phyloP scores from a whole-genome alignment of 192 early-diverging fungal genomes.

The Dimargaris cristalligena region DNA sequence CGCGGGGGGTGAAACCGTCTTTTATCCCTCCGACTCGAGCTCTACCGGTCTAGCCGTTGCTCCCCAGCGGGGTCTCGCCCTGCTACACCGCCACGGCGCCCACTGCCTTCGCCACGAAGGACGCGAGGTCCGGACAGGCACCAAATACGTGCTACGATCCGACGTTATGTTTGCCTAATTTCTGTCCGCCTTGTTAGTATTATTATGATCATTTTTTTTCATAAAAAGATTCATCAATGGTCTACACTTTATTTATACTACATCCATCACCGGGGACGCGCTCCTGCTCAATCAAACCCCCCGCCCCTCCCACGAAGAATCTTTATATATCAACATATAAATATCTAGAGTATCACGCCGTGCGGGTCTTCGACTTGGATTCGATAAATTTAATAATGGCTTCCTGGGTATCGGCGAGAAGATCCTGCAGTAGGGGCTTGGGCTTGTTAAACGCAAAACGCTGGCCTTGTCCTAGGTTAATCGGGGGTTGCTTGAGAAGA shows the following conservation, averaged over 20 bases:
- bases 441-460: neutral
- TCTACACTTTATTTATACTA: too few species aligned
- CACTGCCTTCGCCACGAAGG: slow-evolving; percentile 44
- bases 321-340: too few species aligned
- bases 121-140: slow-evolving; percentile 28
- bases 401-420: neutral
- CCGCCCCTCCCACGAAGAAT: too few species aligned
- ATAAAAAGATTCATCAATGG: too few species aligned
- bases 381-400: too few species aligned
- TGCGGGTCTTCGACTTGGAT: too few species aligned
- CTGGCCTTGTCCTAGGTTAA: neutral
- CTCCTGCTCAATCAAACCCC: too few species aligned
- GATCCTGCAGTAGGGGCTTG: neutral
- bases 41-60: slow-evolving; percentile 32
- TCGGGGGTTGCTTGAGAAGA: neutral
- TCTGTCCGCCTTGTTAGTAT: neutral
- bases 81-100: slow-evolving; percentile 42
- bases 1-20: slow-evolving; percentile 26
- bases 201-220: neutral
- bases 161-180: slow-evolving; percentile 33
- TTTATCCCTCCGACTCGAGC: slow-evolving; percentile 26
- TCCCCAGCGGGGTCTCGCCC: slow-evolving; percentile 32
- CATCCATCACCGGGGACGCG: too few species aligned
- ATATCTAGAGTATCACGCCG: too few species aligned
- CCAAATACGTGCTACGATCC: slow-evolving; percentile 40